phyloP scores from a whole-genome alignment of 371 early-diverging fungal genomes.

The Lichtheimia hyalospora region DNA sequence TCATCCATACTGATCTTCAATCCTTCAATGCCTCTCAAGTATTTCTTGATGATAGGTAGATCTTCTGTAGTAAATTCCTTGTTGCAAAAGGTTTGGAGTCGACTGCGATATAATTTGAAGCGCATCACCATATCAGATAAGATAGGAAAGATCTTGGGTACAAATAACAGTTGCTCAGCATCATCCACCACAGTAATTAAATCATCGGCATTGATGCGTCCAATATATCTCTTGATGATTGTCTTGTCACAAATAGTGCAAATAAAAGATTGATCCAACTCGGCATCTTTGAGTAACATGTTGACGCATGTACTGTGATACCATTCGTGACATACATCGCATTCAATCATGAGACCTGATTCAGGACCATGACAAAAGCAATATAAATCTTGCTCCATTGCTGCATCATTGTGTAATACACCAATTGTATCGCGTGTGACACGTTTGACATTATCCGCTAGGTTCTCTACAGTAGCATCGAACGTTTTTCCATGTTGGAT shows the following conservation, averaged over 20 bases:
- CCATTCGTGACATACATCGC: slow-evolving; percentile 78
- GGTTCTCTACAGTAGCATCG: slow-evolving; percentile 10
- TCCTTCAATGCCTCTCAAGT: slow-evolving; percentile 60
- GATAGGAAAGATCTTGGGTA: slow-evolving; percentile 54
- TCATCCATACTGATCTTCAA: slow-evolving; percentile 48
- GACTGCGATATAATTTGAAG: slow-evolving; percentile 29
- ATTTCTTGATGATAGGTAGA: slow-evolving; percentile 35
- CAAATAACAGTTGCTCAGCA: slow-evolving; percentile 49
- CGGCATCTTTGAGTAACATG: slow-evolving; percentile 57
- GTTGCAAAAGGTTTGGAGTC: slow-evolving; percentile 40
- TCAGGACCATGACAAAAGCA: slow-evolving; percentile 67
- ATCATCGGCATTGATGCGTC: slow-evolving; percentile 42
- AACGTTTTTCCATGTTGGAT: neutral
- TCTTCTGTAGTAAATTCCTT: slow-evolving; percentile 22
- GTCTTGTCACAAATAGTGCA: slow-evolving; percentile 69
- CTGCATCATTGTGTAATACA: neutral
- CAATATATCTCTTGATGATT: slow-evolving; percentile 32
- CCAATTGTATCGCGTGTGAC: no score
- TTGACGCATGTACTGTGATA: slow-evolving; percentile 77
- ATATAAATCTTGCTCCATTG: slow-evolving; percentile 21
- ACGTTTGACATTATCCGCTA: slow-evolving; percentile 9
- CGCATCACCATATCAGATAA: slow-evolving; percentile 50
- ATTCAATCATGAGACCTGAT: slow-evolving; percentile 75
- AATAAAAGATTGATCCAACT: slow-evolving; percentile 53
- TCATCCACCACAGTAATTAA: slow-evolving; percentile 40